Percentiles rank a stretch among this genome's conserved stretches.
phyloP scores from a whole-genome alignment of 805 yeast species.

The Metschnikowia corniflorae region DNA sequence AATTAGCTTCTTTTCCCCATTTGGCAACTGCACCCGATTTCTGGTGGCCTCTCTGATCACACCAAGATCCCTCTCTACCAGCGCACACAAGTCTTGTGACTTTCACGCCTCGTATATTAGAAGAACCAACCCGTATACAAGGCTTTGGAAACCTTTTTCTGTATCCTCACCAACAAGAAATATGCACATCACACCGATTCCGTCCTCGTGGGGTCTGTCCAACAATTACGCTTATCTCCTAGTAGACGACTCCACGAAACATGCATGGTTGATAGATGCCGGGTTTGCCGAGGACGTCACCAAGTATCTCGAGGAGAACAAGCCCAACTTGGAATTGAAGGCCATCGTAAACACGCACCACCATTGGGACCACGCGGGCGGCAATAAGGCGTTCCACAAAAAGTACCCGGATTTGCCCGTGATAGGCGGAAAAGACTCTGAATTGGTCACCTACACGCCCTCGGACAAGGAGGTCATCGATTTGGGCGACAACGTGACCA shows the following conservation, averaged over 20 bases:
- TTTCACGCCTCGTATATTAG: not conserved
- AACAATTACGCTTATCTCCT: conserved; percentile 86
- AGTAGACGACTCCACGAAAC: conserved; percentile 59
- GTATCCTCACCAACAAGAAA: conserved; percentile 13
- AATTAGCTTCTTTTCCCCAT: too few species aligned
- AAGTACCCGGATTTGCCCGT: conserved; percentile 51
- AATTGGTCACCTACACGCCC: conserved; percentile 69
- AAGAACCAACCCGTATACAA: too few species aligned
- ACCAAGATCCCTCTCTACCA: not conserved
- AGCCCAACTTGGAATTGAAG: conserved; percentile 47
- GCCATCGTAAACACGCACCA: conserved; percentile 95
- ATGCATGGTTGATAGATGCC: conserved; percentile 87
- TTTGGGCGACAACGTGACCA: conserved; percentile 60
- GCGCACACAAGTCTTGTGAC: conserved; percentile 4
- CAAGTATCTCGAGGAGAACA: conserved; percentile 41
- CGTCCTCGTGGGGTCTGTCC: conserved; percentile 94
- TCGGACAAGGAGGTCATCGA: conserved; percentile 55
- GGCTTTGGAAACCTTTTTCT: too few species aligned
- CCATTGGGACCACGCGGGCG: conserved; percentile 93
- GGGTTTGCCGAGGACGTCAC: conserved; percentile 72
- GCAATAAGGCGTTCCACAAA: conserved; percentile 52
- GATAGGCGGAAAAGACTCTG: conserved; percentile 82
- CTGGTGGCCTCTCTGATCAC: too few species aligned
- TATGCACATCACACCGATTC: conserved; percentile 81
- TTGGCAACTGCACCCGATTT: too few species aligned